These are phyloP conservation scores for Fragaria ananassa DNA, from an alignment of 306 rosid genomes.

Conservation along the genomic window DNA sequence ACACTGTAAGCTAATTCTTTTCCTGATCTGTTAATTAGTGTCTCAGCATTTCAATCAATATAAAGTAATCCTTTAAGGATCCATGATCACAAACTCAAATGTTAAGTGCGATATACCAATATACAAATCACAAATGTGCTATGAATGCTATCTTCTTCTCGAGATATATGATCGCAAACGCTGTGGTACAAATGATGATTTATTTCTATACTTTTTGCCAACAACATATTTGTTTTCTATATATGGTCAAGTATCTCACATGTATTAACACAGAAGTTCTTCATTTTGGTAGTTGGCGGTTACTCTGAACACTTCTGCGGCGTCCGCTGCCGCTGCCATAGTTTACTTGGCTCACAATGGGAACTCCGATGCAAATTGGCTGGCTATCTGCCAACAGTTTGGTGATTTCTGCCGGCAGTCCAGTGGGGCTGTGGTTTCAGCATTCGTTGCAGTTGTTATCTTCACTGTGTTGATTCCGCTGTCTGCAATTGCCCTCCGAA, in stretches of 20 bases:
- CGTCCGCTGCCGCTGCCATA: slow-evolving; percentile 52
- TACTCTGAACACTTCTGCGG: slow-evolving; percentile 40
- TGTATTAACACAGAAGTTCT: background rate
- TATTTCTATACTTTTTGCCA: too few relatives aligned
- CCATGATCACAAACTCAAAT: background rate
- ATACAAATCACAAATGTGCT: too few relatives aligned
- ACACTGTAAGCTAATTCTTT: slow-evolving; percentile 37
- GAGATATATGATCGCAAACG: too few relatives aligned
- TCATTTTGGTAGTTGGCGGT: slow-evolving; percentile 39
- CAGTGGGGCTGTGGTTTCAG: slow-evolving; percentile 56
- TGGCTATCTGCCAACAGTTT: slow-evolving; percentile 58
- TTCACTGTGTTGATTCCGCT: slow-evolving; percentile 36
- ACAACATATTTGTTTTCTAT: too few relatives aligned
- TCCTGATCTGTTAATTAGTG: too few relatives aligned
- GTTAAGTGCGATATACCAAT: background rate
- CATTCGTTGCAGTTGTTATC: slow-evolving; percentile 38
- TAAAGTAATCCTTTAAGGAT: background rate
- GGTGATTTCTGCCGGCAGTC: slow-evolving; percentile 52
- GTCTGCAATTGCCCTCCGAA: slow-evolving; percentile 49
- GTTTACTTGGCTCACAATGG: slow-evolving; percentile 72
- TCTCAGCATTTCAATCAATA: too few relatives aligned
- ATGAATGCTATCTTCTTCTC: too few relatives aligned
- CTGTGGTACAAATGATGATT: background rate
- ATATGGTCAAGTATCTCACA: too few relatives aligned
- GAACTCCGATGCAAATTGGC: slow-evolving; percentile 50